Percentiles rank a stretch among this genome's conserved stretches.
Evolutionary conservation across 164 flowering plant genomes (phyloP).

Genomic region (Chimonanthus salicifolius): DNA sequence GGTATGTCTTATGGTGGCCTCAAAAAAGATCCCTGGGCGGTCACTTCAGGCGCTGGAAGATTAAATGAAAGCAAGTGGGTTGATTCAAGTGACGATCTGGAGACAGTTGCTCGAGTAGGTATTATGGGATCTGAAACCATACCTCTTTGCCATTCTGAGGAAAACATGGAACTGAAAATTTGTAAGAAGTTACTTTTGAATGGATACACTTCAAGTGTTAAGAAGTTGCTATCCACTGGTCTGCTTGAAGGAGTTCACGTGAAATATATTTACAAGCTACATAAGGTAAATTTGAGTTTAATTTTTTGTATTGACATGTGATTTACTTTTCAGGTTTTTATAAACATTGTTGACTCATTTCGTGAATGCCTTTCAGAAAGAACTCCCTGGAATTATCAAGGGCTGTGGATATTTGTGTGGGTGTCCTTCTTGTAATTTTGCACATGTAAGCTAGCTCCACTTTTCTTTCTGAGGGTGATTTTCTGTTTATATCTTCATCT

Average conservation of each 20-base stretch:
- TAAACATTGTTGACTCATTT: not conserved
- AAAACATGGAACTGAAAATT: conserved; percentile 32
- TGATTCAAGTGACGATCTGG: conserved; percentile 15
- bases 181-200: conserved; percentile 49
- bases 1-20: conserved; percentile 43
- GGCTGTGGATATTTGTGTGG: conserved; percentile 76
- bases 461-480: not conserved
- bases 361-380: conserved; percentile 27
- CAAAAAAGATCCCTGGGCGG: conserved; percentile 29
- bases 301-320: not conserved
- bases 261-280: conserved; percentile 53
- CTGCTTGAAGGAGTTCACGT: conserved; percentile 74
- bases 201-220: conserved; percentile 63
- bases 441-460: conserved; percentile 35
- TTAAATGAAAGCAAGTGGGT: conserved; percentile 19
- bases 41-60: conserved; percentile 15
- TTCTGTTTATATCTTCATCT: not conserved
- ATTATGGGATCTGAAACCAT: conserved; percentile 18
- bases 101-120: conserved; percentile 10
- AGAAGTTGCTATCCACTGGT: conserved; percentile 61
- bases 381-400: conserved; percentile 60
- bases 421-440: conserved; percentile 52
- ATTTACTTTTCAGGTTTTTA: not conserved
- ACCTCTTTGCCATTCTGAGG: conserved; percentile 16
- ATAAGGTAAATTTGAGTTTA: conserved; percentile 39